Evolutionary conservation across 164 flowering plant genomes (phyloP), one percentile per base, ranked within the genome.

Genomic region (Santalum album): DNA sequence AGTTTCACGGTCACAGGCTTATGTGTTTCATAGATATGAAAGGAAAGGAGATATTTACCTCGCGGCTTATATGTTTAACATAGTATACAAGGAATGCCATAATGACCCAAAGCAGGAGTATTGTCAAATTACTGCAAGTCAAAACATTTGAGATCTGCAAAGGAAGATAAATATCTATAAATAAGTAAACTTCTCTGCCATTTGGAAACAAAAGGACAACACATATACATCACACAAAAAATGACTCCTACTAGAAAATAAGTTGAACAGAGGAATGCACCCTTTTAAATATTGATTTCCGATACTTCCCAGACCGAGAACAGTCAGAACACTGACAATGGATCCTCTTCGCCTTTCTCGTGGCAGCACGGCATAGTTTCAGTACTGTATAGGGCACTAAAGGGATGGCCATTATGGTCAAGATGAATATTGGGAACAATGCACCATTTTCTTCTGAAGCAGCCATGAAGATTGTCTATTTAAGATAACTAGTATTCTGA

Each of bases 401-500:
- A 23, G 50, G 21, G 50, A 46, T 9, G 10, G 50, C 50, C 23
- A 46, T 46, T 46, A 46, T 46, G 23, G 50, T n/a, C 25, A 46
- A 46, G 23, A 46, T 46, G 23, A 46, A 46, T 20, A 46, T 46
- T 11, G 50, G 21, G 23, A 46, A 46, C 23, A 46, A 23, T 46
- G 50, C 23, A 46, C 50, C 25, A 23, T 46, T 46, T 2, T 46
- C 50, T 46, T 46, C 50, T 20, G 50, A 46, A 20, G 50, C 50
- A 23, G 50, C 50, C 50, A 46, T 46, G 16, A 15, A 15, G 0
- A 38, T 15, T 9, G 42, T 38, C 42, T 38, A 38, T 38, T 16
- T 3, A 38, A 38, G 16, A 38, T 38, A 38, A 9, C 16, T 38
- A 9, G 17, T 12, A 38, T 38, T 9, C 14, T 10, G 42, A 9